Conservation (phyloP, 148 eudicot genomes). For the Diospyros kaki region DNA sequence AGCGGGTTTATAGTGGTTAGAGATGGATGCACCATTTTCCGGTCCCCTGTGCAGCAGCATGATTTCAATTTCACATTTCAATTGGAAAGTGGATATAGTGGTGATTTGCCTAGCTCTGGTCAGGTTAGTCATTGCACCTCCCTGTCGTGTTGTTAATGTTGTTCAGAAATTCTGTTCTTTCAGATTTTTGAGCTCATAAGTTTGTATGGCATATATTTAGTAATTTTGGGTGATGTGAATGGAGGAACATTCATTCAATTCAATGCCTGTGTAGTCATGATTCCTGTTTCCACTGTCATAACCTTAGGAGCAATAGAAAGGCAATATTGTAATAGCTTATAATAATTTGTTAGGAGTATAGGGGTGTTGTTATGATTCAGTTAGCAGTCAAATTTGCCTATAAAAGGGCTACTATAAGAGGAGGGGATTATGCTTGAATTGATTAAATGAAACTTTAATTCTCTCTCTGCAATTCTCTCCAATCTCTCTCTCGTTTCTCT, state of each 20-base stretch:
- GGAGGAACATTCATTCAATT: background rate
- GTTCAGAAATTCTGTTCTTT: background rate
- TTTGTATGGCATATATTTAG: background rate
- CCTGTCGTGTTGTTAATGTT: background rate
- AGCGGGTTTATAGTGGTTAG: conserved; percentile 83
- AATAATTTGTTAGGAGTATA: no score
- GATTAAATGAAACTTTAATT: no score
- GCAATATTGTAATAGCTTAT: no score
- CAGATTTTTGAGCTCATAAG: background rate
- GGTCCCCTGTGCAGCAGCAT: conserved; percentile 85
- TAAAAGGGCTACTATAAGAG: no score
- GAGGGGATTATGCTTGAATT: no score
- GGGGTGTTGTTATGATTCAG: no score
- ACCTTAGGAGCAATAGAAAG: background rate
- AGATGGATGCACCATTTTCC: conserved; percentile 75
- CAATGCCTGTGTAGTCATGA: background rate
- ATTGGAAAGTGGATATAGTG: conserved; percentile 65
- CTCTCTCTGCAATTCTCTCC: no score
- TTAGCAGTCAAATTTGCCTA: no score
- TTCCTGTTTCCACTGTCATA: background rate
- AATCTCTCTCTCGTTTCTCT: no score
- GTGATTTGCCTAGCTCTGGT: conserved; percentile 82
- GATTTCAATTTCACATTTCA: conserved; percentile 85
- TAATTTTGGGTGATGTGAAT: background rate
- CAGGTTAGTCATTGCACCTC: conserved; percentile 43